phyloP scores from a whole-genome alignment of 2,329 filamentous ascomycete species.

The Penicillium thymicola region DNA sequence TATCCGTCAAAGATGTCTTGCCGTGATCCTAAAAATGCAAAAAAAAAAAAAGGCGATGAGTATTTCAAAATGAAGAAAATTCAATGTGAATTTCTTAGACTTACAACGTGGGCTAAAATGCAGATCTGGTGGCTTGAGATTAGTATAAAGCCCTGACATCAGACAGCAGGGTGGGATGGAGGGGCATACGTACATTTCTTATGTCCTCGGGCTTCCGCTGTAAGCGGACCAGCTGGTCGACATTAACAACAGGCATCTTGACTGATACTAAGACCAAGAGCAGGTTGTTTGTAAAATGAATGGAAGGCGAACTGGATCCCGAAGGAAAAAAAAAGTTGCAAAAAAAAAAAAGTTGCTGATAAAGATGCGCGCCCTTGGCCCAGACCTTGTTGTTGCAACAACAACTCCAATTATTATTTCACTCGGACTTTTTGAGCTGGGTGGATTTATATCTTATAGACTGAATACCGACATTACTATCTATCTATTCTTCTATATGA shows the following conservation, averaged over 20 bases:
- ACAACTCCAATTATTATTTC: not conserved
- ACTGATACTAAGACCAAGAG: conserved; percentile 14
- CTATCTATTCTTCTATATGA: not conserved
- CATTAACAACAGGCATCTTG: conserved; percentile 85
- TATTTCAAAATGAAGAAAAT: not conserved
- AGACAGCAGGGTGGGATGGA: conserved; percentile 29
- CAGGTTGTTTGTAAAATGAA: conserved; percentile 10
- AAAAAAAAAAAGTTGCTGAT: conserved; percentile 23
- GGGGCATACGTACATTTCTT: conserved; percentile 69
- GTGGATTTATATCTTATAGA: not conserved
- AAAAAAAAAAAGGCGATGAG: conserved; percentile 2
- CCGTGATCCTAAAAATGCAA: conserved; percentile 70
- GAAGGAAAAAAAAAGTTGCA: conserved; percentile 19
- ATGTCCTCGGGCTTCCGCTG: conserved; percentile 85
- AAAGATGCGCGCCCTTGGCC: conserved; percentile 8
- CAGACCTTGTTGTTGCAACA: conserved; percentile 4
- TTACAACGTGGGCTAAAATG: conserved; percentile 85
- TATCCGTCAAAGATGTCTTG: conserved; percentile 95
- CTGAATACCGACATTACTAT: not conserved
- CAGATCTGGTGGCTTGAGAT: conserved; percentile 68
- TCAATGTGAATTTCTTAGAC: conserved; percentile 27
- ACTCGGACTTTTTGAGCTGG: not conserved
- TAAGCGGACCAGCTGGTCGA: conserved; percentile 85
- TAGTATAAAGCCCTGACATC: conserved; percentile 28
- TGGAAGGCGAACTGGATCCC: conserved; percentile 14